Percentiles rank a stretch among this genome's conserved stretches.
Evolutionary conservation across 129 eudicot genomes (phyloP).

Genomic region (Flaveria linearis): DNA sequence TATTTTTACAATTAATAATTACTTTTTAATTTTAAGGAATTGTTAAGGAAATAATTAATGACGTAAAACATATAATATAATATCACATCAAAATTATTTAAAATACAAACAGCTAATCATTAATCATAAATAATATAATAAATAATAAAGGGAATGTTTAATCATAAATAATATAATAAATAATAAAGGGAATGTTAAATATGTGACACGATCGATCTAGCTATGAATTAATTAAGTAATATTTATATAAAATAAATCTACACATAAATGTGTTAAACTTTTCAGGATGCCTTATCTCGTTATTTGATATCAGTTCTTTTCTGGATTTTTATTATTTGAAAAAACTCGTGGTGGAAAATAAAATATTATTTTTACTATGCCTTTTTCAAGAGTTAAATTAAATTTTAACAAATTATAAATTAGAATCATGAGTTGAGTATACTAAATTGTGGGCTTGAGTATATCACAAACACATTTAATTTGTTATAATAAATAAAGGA

Average conservation of each 20-base stretch:
- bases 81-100: no score
- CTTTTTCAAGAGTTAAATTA: not conserved
- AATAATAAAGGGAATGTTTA: not conserved
- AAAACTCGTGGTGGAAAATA: conserved; percentile 2
- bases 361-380: not conserved
- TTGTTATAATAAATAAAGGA: no score
- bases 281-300: conserved; percentile 1
- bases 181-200: not conserved
- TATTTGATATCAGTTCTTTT: not conserved
- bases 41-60: no score
- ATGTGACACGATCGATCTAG: not conserved
- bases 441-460: not conserved
- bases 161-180: not conserved
- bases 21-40: no score
- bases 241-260: not conserved
- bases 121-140: not conserved
- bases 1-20: no score
- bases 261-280: not conserved
- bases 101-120: no score
- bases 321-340: not conserved
- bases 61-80: no score
- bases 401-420: not conserved
- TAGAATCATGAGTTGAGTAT: not conserved
- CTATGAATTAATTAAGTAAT: not conserved
- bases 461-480: not conserved